Base-by-base conservation (phyloP, 2,329 filamentous ascomycete species). In the Neonectria coccinea region DNA sequence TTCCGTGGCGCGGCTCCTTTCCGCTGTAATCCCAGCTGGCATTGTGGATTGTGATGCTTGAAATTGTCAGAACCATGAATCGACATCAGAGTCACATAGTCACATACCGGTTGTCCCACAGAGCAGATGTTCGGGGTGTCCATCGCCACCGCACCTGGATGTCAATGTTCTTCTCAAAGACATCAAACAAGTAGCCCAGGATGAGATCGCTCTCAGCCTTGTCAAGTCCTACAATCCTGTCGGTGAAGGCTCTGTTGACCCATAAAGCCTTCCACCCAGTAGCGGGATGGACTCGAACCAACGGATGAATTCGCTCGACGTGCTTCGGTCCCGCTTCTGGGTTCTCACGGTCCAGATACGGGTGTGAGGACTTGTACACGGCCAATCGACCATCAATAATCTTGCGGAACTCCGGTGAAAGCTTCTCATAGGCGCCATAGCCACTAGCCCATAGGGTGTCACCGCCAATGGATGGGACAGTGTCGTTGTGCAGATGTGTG, bases 231-330 rank as follows among this genome's bases (percentile, higher is more conserved):
- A 92, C 86, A 52, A 93, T 92, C 1, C 85, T 82, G 6, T 85
- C 83, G 0, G 90, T 92, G 85, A 92, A 89, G 2, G 87, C 82
- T 3, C 90, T 84, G 74, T 93, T 93, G 0, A 93, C 91, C 82
- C 85, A 93, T 0, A 93, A 82, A 0, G 89, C 83, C 76, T 92
- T 93, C 91, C 91, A 92, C 0, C 90, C 91, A 0, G 91, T 93
- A 0, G 88, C 90, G 0, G 91, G 91, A 73, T 93, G 90, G 0
- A 91, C 87, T 3, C 91, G 84, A 2, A 93, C 90, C 10, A 93
- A 76, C 0, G 90, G 90, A 74, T 92, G 91, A 10, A 84, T 80
- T 7, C 90, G 84, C 77, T 92, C 90, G n/a, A 93, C 79, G 70
- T 83, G 84, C 77, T 89, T 87, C 0, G 89, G 90, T 0, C 91